Evolutionary conservation across 169 alveolate genomes (phyloP).

Genomic region (Eimeria praecox): DNA sequence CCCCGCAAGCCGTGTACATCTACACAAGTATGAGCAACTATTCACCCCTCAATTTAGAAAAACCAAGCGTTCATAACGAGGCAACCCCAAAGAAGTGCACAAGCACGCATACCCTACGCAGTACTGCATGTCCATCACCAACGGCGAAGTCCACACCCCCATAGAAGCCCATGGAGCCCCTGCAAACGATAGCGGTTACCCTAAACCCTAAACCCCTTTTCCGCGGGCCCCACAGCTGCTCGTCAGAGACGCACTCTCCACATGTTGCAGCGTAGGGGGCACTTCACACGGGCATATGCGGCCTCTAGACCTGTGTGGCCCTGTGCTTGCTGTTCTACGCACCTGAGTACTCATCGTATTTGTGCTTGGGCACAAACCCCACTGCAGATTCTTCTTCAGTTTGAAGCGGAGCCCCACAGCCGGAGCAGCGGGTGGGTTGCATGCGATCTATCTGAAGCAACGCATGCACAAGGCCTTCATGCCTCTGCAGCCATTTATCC

Average conservation of each 20-base stretch:
- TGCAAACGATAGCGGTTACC: too few species aligned
- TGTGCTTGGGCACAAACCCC: conserved; percentile 60
- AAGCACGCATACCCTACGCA: not conserved
- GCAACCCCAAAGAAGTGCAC: not conserved
- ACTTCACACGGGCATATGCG: too few species aligned
- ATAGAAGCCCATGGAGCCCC: not conserved
- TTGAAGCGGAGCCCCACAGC: conserved; percentile 79
- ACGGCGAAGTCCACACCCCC: not conserved
- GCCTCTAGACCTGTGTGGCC: not conserved
- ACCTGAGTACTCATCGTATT: conserved; percentile 58
- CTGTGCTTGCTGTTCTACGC: not conserved
- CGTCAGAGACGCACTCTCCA: not conserved
- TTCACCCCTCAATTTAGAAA: not conserved
- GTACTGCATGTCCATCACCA: not conserved
- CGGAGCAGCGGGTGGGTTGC: conserved; percentile 75
- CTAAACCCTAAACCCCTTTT: too few species aligned
- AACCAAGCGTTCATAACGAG: not conserved
- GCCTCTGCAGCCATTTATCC: not conserved
- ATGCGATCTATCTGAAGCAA: conserved; percentile 26
- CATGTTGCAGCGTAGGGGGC: too few species aligned
- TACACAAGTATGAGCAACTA: not conserved
- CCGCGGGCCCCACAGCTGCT: not conserved
- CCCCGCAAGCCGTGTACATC: not conserved
- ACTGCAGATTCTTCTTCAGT: conserved; percentile 9
- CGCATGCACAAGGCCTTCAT: not conserved